Evolutionary conservation across 805 yeast genomes (phyloP), one percentile per base, ranked within the genome.

Genomic region (Metschnikowia cerradonensis): DNA sequence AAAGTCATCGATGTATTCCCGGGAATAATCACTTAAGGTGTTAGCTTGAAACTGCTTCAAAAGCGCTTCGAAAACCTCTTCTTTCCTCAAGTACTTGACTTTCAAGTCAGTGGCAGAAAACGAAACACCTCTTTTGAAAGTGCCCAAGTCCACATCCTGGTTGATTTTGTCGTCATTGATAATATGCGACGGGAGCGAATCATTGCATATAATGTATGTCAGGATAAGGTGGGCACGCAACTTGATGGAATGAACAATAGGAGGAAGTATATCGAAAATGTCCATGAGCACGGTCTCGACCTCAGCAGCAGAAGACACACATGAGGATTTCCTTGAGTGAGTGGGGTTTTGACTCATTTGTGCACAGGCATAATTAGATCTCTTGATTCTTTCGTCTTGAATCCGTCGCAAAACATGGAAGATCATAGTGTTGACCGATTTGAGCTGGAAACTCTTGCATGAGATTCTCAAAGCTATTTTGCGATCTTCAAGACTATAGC

Each of bases 191-290:
- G 78, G 78, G 15, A 74, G 58, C 7, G 68, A 68, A 48, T 73
- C 78, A 47, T 71, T 72, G 53, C 77, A 73, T 13, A 70, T 61
- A 3, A 74, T 62, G 41, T 70, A 70, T 1, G 67, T 61, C 53
- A 67, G 70, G 14, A 72, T 35, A 32, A 59, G 53, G 3, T 64
- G 47, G 6, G 68, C 54, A n/a, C 60, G 60, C 15, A 70, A 36
- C 51, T 63, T 65, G 30, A 73, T 49, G 4, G 65, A 54, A 6
- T 61, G 53, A 7, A 74, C 37, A 15, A 61, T 49, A 0, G 57
- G 45, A 0, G 78, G 78, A 3, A 73, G 49, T 0, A 70, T 3
- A 35, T 62, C 57, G 40, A 71, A 71, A 14, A 73, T 41, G n/a
- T 70, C 66, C 6, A 67, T 33, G 14, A 43, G 17, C 7, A 31